Evolutionary conservation across 495 filamentous ascomycete genomes (phyloP).

Genomic region (Symbiotaphrina buchneri): DNA sequence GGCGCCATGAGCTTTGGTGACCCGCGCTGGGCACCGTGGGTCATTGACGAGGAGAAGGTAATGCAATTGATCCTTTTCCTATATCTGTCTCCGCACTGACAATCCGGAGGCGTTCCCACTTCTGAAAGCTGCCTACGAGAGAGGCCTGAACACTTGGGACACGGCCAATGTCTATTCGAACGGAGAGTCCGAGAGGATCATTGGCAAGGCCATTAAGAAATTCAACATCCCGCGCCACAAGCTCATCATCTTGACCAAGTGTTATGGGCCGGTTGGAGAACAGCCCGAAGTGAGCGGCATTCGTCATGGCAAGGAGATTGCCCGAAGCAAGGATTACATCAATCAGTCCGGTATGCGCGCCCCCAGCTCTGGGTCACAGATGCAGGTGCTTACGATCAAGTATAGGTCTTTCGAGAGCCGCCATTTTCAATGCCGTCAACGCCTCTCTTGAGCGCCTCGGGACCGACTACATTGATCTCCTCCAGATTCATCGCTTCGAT

Average conservation of each 20-base stretch:
- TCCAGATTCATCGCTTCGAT: constrained; percentile 58
- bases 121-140: constrained; percentile 23
- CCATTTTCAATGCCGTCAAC: constrained; percentile 50
- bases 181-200: constrained; percentile 18
- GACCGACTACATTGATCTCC: constrained; percentile 46
- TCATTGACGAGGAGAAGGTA: constrained; percentile 19
- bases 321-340: constrained; percentile 19
- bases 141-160: constrained; percentile 20
- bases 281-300: constrained; percentile 10
- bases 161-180: constrained; percentile 23
- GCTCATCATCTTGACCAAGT: constrained; percentile 21
- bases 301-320: constrained; percentile 11
- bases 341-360: constrained; percentile 14
- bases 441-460: constrained; percentile 40
- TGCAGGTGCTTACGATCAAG: too few species aligned
- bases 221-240: constrained; percentile 21
- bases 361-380: too few species aligned
- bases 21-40: constrained; percentile 18
- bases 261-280: constrained; percentile 16
- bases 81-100: constrained; percentile 6
- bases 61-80: constrained; percentile 4
- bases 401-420: constrained; percentile 32
- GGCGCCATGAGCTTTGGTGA: constrained; percentile 23
- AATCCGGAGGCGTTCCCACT: constrained; percentile 10
- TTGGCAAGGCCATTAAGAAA: constrained; percentile 21